Base-by-base conservation (phyloP, 2,329 filamentous ascomycete species). In the Cercospora nicotianae region DNA sequence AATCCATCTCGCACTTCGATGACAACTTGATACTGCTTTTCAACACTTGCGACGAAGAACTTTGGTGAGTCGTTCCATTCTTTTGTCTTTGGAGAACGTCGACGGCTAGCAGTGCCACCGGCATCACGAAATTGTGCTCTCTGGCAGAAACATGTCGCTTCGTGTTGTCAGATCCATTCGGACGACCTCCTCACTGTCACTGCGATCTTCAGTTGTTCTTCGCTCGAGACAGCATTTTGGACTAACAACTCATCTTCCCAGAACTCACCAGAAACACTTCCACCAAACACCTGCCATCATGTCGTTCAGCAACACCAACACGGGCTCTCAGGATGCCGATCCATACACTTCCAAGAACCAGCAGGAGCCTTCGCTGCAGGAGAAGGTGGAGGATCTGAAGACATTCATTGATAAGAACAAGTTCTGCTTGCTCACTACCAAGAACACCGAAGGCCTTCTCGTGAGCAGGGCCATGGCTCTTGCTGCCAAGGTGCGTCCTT, bases 391-490 rank as follows among this genome's bases (percentile, higher is more conserved):
- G 67, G 91, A 91, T 68, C 85, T 96, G 45, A 83, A 85, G 74
- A 81, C 83, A 13, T 96, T 96, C 79, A 86, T 92, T 77, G 84
- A 87, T 42, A 84, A 85, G 70, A 87, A 85, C 83, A 96, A 96
- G 81, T 96, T 93, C 78, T 91, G 91, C 79, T 92, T 96, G 90
- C 89, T 96, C 88, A 95, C 93, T 8, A 96, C 93, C 23, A 85
- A 89, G 60, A 88, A 90, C 60, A 83, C 86, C 2, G 83, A 85
- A 39, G 90, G 89, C 12, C 84, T 89, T 60, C 83, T 97, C 13
- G 89, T 90, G 4, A 94, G 90, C n/a, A 85, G 93, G 72, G 92
- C 90, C 79, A 96, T 97, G 93, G 91, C 91, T 5, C 79, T 96
- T 13, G 91, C 92, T 16, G 92, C 87, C 13, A 91, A 90, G 80